Base-by-base conservation (phyloP, 352 stramenopile genomes). In the Globisporangium canariense region DNA sequence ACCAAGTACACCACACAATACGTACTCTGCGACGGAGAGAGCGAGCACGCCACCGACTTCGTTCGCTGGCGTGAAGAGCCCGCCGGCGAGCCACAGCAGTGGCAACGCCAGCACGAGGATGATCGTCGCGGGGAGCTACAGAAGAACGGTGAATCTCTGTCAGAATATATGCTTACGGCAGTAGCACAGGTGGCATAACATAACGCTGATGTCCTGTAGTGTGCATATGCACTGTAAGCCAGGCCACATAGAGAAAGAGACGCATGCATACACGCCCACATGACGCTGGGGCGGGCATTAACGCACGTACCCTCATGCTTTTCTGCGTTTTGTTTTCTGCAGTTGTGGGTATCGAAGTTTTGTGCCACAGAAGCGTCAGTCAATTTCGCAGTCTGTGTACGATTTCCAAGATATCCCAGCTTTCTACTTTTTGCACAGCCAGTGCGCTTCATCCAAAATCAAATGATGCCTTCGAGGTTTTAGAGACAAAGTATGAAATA, bases 1-100 rank as follows among this genome's bases (percentile, higher is more conserved):
- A 30, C n/a, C 13, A 40, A 16, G 4, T 20, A 18, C 4, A 30
- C 45, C 36, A 25, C 13, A 32, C 22, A 16, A 56, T 4, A 86
- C 79, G 69, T 68, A 93, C 87, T 93, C 80, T 41, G 77, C 84
- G 34, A 95, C 83, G 0, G 87, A 95, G 61, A 95, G 71, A 52
- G 84, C 78, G 52, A 95, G 69, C 30, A 91, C 77, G n/a, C 84
- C 84, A 25, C 73, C 78, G 18, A 71, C 73, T 59, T 95, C 84
- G 58, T 86, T 77, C 58, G 67, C 68, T 32, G 87, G 83, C 18
- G 87, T 92, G 68, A 93, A 89, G 2, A 91, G 14, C n/a, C 68
- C 77, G 41, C 87, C 85, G n/a, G 91, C 34, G 25, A 89, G 46
- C 84, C 84, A 95, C 45, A 93, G 64, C 46, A 93, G 68, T 63